Conservation (phyloP, 805 yeast species). For the Suhomyces prunicola region DNA sequence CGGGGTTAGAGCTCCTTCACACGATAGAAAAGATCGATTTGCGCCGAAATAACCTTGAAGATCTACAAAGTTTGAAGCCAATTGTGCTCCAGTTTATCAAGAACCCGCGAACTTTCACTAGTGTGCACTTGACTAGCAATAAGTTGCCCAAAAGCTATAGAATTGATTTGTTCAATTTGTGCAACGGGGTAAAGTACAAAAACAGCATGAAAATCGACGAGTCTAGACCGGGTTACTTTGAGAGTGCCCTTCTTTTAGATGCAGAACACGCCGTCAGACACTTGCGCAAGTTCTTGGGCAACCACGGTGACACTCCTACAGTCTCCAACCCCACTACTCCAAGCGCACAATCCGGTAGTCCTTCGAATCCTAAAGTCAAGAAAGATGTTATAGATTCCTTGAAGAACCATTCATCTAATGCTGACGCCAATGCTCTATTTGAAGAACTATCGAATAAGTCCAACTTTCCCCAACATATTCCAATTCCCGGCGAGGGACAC, state of each 20-base stretch:
- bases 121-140: constrained; percentile 43
- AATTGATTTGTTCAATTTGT: constrained; percentile 52
- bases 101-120: constrained; percentile 32
- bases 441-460: background rate
- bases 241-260: constrained; percentile 52
- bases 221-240: constrained; percentile 60
- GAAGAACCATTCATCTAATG: no score
- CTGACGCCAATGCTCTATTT: background rate
- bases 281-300: constrained; percentile 35
- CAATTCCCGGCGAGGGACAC: background rate
- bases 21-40: constrained; percentile 51
- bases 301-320: background rate
- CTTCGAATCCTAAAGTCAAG: background rate
- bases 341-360: background rate
- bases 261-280: constrained; percentile 44
- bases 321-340: background rate
- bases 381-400: background rate
- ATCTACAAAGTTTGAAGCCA: constrained; percentile 33
- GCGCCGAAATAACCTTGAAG: constrained; percentile 43
- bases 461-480: background rate
- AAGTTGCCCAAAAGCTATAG: constrained; percentile 45
- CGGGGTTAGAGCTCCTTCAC: constrained; percentile 43
- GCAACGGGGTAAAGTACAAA: constrained; percentile 50
- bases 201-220: constrained; percentile 54
- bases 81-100: constrained; percentile 32